Evolutionary conservation across 1,139 yeast species (phyloP).

Genomic region (Geotrichum bryndzae): DNA sequence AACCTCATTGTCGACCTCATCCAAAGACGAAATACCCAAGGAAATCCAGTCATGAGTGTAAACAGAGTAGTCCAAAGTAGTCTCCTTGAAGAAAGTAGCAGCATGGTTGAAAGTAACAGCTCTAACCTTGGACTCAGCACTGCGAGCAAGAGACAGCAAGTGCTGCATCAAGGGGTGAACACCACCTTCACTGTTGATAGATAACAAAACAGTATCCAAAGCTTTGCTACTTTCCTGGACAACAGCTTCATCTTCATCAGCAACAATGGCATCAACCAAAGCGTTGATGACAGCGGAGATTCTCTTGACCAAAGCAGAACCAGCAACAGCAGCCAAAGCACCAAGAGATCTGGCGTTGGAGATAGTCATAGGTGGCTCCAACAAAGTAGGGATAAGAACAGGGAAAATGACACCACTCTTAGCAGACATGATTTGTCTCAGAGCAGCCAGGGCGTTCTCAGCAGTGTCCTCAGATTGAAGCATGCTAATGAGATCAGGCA

Average conservation of each 20-base stretch:
- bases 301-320: constrained; percentile 69
- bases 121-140: constrained; percentile 65
- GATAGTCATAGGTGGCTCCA: constrained; percentile 73
- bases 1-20: constrained; percentile 59
- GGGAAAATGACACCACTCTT: constrained; percentile 93
- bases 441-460: constrained; percentile 77
- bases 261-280: constrained; percentile 56
- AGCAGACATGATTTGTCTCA: constrained; percentile 87
- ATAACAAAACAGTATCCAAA: constrained; percentile 60
- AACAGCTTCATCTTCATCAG: constrained; percentile 32
- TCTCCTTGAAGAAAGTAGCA: constrained; percentile 61
- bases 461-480: constrained; percentile 52
- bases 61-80: constrained; percentile 63
- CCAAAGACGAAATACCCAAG: constrained; percentile 64
- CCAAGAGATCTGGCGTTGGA: constrained; percentile 85
- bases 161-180: constrained; percentile 82
- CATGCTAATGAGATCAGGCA: constrained; percentile 74
- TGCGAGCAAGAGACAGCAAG: constrained; percentile 56
- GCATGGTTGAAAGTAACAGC: constrained; percentile 63
- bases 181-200: constrained; percentile 76
- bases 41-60: constrained; percentile 73
- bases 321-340: constrained; percentile 87
- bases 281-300: constrained; percentile 66
- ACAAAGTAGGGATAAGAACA: constrained; percentile 76
- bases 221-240: constrained; percentile 36